Conservation (phyloP, 441 rosid genomes). For the Pelargonium fulgidum region DNA sequence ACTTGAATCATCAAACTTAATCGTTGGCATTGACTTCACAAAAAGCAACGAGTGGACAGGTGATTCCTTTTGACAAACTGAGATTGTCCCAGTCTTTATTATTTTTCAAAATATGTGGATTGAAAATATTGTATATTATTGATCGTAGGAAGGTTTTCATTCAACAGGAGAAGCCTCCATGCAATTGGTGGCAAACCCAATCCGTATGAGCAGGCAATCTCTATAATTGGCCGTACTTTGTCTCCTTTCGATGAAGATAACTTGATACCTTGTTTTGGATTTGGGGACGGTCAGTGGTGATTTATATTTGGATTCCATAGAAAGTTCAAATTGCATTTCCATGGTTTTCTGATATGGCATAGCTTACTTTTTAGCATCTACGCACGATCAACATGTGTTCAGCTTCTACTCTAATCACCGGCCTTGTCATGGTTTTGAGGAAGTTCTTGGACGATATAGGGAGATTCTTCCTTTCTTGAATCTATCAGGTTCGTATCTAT, state of each 20-base stretch:
- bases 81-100: background rate
- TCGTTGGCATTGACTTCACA: constrained; percentile 24
- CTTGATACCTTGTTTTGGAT: constrained; percentile 29
- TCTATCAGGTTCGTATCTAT: constrained; percentile 51
- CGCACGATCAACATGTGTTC: constrained; percentile 69
- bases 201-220: constrained; percentile 29
- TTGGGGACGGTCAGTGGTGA: constrained; percentile 35
- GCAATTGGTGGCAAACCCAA: constrained; percentile 20
- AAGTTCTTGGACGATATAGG: constrained; percentile 58
- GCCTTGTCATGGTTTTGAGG: constrained; percentile 69
- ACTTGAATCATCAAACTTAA: constrained; percentile 26
- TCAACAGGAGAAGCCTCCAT: constrained; percentile 23
- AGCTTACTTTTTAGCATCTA: constrained; percentile 13
- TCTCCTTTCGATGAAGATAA: constrained; percentile 27
- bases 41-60: constrained; percentile 30
- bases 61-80: background rate
- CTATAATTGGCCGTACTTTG: constrained; percentile 26
- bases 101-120: background rate
- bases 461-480: constrained; percentile 67
- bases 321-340: background rate
- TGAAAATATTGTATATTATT: constrained; percentile 15
- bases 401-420: constrained; percentile 64
- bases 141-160: constrained; percentile 43
- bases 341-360: background rate
- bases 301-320: constrained; percentile 37